phyloP scores from a whole-genome alignment of 2,329 filamentous ascomycete species.

The Colletotrichum sp. region DNA sequence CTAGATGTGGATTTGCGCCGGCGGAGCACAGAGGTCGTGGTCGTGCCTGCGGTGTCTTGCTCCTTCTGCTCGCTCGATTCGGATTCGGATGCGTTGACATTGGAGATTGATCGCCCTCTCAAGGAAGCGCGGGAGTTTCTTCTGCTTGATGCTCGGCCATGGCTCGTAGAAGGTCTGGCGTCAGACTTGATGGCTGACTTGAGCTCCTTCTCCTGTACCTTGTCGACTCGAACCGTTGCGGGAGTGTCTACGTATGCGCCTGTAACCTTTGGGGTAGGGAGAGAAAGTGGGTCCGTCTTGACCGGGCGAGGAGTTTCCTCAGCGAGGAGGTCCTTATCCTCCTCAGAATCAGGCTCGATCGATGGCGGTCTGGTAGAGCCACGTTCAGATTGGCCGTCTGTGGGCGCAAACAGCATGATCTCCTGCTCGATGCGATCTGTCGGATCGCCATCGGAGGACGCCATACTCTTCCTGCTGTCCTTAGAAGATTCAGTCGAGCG shows the following conservation, averaged over 20 bases:
- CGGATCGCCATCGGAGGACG: slow-evolving; percentile 55
- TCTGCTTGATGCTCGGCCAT: background rate
- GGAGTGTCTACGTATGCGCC: slow-evolving; percentile 65
- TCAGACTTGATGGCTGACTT: slow-evolving; percentile 24
- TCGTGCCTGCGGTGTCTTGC: slow-evolving; percentile 19
- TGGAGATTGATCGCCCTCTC: background rate
- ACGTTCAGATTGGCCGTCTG: slow-evolving; percentile 60
- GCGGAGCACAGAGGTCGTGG: slow-evolving; percentile 8
- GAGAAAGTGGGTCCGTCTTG: slow-evolving; percentile 49
- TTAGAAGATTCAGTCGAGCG: slow-evolving; percentile 51
- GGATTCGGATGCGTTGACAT: background rate
- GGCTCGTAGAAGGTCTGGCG: background rate
- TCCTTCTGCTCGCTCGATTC: background rate
- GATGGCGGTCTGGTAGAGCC: slow-evolving; percentile 59
- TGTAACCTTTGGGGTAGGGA: slow-evolving; percentile 58
- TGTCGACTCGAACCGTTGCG: slow-evolving; percentile 47
- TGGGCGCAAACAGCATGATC: slow-evolving; percentile 59
- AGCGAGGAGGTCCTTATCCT: slow-evolving; percentile 27
- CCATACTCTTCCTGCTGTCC: slow-evolving; percentile 53
- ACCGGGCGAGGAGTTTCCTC: slow-evolving; percentile 54
- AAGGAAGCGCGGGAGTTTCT: background rate
- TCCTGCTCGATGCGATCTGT: slow-evolving; percentile 62
- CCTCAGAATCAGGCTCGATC: slow-evolving; percentile 38
- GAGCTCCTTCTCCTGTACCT: slow-evolving; percentile 23
- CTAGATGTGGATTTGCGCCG: slow-evolving; percentile 47